A percentile compares a stretch with the other conserved stretches of the same genome.
Conservation (phyloP, 2,329 filamentous ascomycete genomes). For the Apiospora hydei region DNA sequence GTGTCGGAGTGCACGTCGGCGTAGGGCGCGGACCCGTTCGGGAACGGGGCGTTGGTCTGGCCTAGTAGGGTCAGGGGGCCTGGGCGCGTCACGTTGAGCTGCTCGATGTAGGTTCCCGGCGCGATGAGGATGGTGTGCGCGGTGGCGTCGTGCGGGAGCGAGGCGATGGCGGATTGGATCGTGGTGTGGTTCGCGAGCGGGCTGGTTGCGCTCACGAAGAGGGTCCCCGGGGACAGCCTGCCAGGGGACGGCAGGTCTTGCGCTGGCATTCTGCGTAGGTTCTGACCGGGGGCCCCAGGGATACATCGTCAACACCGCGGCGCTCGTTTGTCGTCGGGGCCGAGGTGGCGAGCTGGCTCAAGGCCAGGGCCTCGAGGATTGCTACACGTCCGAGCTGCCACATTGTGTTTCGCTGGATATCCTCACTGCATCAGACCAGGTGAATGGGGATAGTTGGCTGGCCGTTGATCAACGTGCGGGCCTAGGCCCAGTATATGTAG, state of each 20-base stretch:
- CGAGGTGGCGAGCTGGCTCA: not conserved
- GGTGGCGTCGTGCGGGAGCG: slow-evolving; percentile 48
- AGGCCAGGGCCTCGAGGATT: not conserved
- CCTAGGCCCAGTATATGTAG: not conserved
- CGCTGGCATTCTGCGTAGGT: slow-evolving; percentile 39
- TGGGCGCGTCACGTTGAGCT: slow-evolving; percentile 69
- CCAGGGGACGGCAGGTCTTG: slow-evolving; percentile 42
- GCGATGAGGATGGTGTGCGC: slow-evolving; percentile 65
- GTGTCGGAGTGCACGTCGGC: slow-evolving; percentile 45
- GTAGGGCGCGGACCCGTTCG: slow-evolving; percentile 46
- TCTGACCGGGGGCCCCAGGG: slow-evolving; percentile 12
- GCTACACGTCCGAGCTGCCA: not conserved
- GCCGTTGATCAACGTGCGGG: not conserved
- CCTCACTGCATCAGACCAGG: not conserved
- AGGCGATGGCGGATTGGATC: slow-evolving; percentile 51
- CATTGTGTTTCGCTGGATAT: not conserved
- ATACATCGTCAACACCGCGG: not conserved
- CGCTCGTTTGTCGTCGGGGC: not conserved
- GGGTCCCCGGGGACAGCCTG: slow-evolving; percentile 49
- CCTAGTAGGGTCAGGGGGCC: slow-evolving; percentile 69
- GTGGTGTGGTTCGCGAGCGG: slow-evolving; percentile 45
- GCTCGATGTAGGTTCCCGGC: slow-evolving; percentile 67
- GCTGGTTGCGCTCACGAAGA: slow-evolving; percentile 48
- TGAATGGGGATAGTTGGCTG: not conserved
- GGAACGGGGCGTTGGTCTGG: slow-evolving; percentile 46